phyloP scores from a whole-genome alignment of 192 early-diverging fungal genomes.

The Coemansia sp. region DNA sequence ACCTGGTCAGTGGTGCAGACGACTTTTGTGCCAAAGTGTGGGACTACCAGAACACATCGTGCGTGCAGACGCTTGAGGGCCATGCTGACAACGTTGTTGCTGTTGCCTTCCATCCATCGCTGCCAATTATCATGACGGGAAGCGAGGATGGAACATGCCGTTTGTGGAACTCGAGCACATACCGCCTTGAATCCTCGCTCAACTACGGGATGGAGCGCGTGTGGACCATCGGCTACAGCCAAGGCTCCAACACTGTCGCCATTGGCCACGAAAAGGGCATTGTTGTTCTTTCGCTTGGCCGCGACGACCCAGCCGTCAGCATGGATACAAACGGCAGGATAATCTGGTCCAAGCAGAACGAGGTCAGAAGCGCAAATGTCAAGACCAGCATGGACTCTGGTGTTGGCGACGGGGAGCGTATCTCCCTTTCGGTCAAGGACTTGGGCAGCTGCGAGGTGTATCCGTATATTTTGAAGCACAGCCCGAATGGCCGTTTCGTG shows the following conservation, averaged over 20 bases:
- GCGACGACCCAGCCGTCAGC: slow-evolving; percentile 93
- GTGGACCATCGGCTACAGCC: slow-evolving; percentile 90
- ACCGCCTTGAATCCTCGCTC: slow-evolving; percentile 92
- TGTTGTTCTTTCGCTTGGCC: slow-evolving; percentile 93
- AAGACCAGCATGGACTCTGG: slow-evolving; percentile 82
- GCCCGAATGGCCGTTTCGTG: slow-evolving; percentile 97
- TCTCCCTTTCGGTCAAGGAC: slow-evolving; percentile 85
- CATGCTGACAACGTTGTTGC: slow-evolving; percentile 93
- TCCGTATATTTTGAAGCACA: slow-evolving; percentile 93
- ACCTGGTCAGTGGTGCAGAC: slow-evolving; percentile 93
- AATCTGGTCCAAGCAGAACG: slow-evolving; percentile 97
- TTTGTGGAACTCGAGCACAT: slow-evolving; percentile 97
- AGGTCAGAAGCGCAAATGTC: slow-evolving; percentile 94
- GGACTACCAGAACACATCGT: slow-evolving; percentile 99
- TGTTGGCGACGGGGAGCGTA: slow-evolving; percentile 90
- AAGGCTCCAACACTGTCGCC: slow-evolving; percentile 88
- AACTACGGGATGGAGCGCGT: slow-evolving; percentile 98
- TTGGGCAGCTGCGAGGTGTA: slow-evolving; percentile 98
- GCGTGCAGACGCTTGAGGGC: slow-evolving; percentile 98
- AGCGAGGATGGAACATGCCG: slow-evolving; percentile 94
- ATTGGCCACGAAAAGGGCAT: slow-evolving; percentile 97
- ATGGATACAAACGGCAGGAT: slow-evolving; percentile 98
- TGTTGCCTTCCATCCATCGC: slow-evolving; percentile 90
- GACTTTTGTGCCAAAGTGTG: slow-evolving; percentile 95
- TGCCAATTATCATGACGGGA: slow-evolving; percentile 95